phyloP scores from a whole-genome alignment of 75 land plant genomes.

The Ceratopteris richardii region DNA sequence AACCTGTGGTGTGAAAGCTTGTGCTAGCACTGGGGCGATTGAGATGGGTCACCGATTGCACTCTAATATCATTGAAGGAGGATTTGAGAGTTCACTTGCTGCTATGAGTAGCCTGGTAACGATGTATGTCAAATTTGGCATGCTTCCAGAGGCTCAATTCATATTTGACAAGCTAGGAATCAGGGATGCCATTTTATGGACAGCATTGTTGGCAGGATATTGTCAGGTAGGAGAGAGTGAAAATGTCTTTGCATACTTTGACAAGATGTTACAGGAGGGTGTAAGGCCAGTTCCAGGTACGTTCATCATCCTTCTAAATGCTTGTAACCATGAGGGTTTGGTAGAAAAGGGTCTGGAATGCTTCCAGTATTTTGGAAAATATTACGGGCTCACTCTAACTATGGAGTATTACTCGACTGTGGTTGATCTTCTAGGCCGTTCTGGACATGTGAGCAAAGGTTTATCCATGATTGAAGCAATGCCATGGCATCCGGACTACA shows the following conservation, averaged over 20 bases:
- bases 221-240: not conserved
- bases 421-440: no score
- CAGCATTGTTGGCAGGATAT: slow-evolving; percentile 35
- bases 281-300: not conserved
- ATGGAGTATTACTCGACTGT: no score
- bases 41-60: slow-evolving; percentile 24
- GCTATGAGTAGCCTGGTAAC: slow-evolving; percentile 42
- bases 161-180: slow-evolving; percentile 25
- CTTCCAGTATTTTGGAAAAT: no score
- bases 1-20: slow-evolving; percentile 33
- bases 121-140: slow-evolving; percentile 45
- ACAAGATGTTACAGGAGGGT: not conserved
- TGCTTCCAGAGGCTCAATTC: slow-evolving; percentile 15
- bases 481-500: no score
- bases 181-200: slow-evolving; percentile 44
- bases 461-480: no score
- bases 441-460: no score
- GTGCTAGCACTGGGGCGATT: slow-evolving; percentile 15
- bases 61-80: slow-evolving; percentile 10
- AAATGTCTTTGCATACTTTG: not conserved
- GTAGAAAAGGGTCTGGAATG: no score
- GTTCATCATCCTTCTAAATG: no score
- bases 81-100: slow-evolving; percentile 14
- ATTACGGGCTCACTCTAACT: no score
- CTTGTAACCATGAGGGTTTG: no score